Evolutionary conservation across 306 rosid species (phyloP), one percentile per base, ranked within the genome.

Genomic region (Hippophae gyantsensis): DNA sequence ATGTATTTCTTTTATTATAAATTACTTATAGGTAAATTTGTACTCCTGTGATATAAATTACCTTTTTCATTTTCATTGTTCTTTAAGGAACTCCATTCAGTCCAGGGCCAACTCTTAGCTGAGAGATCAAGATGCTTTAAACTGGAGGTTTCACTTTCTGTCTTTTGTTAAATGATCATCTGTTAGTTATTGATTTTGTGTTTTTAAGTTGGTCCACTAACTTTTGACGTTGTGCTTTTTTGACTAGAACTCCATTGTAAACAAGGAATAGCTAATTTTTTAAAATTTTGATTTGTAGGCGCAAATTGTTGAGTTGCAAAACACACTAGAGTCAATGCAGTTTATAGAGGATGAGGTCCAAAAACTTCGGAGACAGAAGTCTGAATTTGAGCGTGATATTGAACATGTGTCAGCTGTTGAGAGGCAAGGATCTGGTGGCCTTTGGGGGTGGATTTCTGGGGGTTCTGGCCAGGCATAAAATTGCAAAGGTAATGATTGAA

Each of bases 111-210:
- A 70, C 86, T 93, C 57, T 78, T 84, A 64, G 81, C 94, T 49
- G 99, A 93, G 81, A 82, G 97, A 77, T 93, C 99, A 65, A 84
- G 99, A 75, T 93, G 97, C 78, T 93, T 88, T 67, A 88, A 82
- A 54, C 71, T 88, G 55, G 99, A 93, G 99, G 99, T 92, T 55
- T 43, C 49, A 48, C 43, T 49, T 13, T 49, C 14, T 23, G n/a
- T 49, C 56, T 54, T 57, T 48, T 68, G 52, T 64, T 43, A 58
- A 7, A 49, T 41, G 13, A 63, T 43, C 58, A 51, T 57, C 64
- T 54, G 42, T 41, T 59, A 13, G 54, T 13, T 42, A 38, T 51
- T 9, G 11, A 25, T 12, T 13, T 9, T 42, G 13, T 8, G 42
- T 13, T 57, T n/a, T 42, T 53, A 11, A 48, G 47, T 59, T 9